Base-by-base conservation (phyloP, 106 monocot species). In the Allium fistulosum region DNA sequence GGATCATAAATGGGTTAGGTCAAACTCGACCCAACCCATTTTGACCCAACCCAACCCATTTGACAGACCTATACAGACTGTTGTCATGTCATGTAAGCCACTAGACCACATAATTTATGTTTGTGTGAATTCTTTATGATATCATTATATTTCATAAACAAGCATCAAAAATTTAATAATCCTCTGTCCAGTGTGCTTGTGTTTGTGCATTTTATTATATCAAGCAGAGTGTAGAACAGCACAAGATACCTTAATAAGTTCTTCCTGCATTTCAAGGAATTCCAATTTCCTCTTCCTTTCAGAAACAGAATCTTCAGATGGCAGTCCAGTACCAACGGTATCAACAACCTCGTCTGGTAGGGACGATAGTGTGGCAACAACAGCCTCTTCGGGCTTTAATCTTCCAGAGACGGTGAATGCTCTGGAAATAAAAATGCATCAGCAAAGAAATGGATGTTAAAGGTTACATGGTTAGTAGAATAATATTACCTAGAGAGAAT, bases 321-420 rank as follows among this genome's bases (percentile, higher is more conserved):
- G 96, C 70, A 97, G 73, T 48, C 58, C 92, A 63, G 84, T 89
- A 65, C 96, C 88, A 69, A 97, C 89, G 46, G 88, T 97, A 73
- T 97, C 96, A n/a, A 97, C 88, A 68, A 97, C 96, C 77, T 97
- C 92, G 77, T 92, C 96, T 67, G 96, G 96, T 59, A 97, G 86
- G 67, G 96, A 97, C 62, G 96, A 89, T 50, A 97, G 58, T 45
- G 96, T 97, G 16, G 96, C 92, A 37, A 86, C 84, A 80, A 97
- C 88, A 73, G 92, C 96, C 46, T 97, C 96, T 74, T 97, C 96
- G 27, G 96, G 96, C 65, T 79, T 97, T 76, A 92, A 53, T 71
- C 82, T 92, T 71, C 92, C 96, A 79, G 92, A 92, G 45, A 97
- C 82, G 69, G 84, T 84, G 73, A 97, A 97, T 49, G 92, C 76